phyloP scores from a whole-genome alignment of 2,329 filamentous ascomycete genomes.

The Xylaria arbuscula region DNA sequence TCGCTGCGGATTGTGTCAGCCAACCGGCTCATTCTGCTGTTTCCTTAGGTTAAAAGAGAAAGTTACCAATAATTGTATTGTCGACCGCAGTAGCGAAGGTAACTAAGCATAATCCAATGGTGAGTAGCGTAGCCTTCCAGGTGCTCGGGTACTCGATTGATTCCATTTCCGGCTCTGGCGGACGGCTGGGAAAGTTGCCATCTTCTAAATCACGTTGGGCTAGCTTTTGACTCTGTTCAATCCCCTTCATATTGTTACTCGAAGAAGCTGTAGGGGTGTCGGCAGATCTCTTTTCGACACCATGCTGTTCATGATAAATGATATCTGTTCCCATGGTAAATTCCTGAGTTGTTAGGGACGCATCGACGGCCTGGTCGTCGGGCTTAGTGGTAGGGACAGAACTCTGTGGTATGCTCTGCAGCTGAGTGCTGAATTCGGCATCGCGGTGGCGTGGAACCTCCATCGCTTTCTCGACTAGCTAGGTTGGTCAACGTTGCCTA shows the following conservation, averaged over 20 bases:
- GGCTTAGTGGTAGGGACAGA: neutral
- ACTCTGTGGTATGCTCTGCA: neutral
- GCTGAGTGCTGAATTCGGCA: conserved; percentile 1
- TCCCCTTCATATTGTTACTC: neutral
- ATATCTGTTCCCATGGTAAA: neutral
- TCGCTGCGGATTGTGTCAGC: conserved; percentile 13
- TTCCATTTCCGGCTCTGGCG: neutral
- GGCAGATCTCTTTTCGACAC: neutral
- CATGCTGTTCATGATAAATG: neutral
- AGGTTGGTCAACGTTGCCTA: neutral
- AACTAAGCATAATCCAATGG: conserved; percentile 22
- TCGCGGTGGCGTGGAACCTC: neutral
- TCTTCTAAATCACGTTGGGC: neutral
- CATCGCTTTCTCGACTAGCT: neutral
- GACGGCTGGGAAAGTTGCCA: neutral
- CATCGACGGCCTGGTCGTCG: no score
- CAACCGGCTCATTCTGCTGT: neutral
- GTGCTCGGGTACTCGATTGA: conserved; percentile 14
- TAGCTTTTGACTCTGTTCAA: neutral
- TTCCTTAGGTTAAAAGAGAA: neutral
- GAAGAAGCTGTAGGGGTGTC: neutral
- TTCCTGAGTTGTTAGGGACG: neutral
- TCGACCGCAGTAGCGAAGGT: conserved; percentile 27
- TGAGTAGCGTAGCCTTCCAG: conserved; percentile 18
- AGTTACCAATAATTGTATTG: conserved; percentile 26